Base-by-base conservation (phyloP, 192 early-diverging fungal species). In the Umbelopsis sp. region DNA sequence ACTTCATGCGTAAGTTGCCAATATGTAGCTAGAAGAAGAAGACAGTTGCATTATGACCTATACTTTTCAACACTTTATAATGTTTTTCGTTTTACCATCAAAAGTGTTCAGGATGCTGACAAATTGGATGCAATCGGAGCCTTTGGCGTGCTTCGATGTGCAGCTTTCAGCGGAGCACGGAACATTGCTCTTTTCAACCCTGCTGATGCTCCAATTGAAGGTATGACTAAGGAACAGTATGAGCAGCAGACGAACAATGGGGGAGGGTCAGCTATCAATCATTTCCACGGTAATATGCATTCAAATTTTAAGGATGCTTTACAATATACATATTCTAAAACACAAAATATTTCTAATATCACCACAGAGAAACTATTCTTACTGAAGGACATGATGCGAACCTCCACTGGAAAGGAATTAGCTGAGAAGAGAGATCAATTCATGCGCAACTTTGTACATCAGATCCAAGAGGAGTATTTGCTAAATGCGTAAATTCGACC, bases 71-170 rank as follows among this genome's bases (percentile, higher is more conserved):
- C 4, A 5, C 36, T 38, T 38, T 38, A 38, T 38, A 38, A 38
- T 11, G 7, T 41, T 11, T 4, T 70, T 21, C 26, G 31, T n/a
- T n/a, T n/a, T n/a, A n/a, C n/a, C 21, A 4, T 9, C 1, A 32
- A 31, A 56, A 86, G 85, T 72, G 90, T 91, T 17, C 90, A 91
- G 77, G 90, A 91, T 71, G 90, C 90, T 3, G 90, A 91, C 67
- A 87, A 89, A 34, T 67, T 91, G 65, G 90, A 91, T 71, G 88
- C 90, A 5, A 90, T 91, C 52, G 90, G 90, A 4, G 90, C 90
- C 9, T 91, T 91, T 83, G 90, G 90, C 14, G 82, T 91, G n/a
- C 79, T 90, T 44, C 77, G 90, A 12, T 91, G 90, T 65, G 89
- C 88, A 29, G 89, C 90, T 10, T 91, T 85, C 66, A 87, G 85